Base-by-base conservation (phyloP, 1,139 yeast species). In the Kodamaea anthophila region DNA sequence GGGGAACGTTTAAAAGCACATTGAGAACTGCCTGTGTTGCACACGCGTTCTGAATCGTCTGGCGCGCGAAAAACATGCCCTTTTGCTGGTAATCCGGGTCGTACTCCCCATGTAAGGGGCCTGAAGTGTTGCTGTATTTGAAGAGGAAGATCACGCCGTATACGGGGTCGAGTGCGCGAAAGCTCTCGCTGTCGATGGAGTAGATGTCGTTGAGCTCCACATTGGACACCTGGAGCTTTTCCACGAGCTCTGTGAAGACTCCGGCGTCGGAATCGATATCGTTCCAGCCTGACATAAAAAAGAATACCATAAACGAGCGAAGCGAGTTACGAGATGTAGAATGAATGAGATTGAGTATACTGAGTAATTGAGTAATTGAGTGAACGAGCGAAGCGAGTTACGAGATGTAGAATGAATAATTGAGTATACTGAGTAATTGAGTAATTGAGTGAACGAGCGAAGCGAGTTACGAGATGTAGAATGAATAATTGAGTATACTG, bases 1-100 rank as follows among this genome's bases (percentile, higher is more conserved):
- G 60, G 2, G 53, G 50, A 22, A 49, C 48, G 34, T 66, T 64
- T 37, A 79, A 47, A 31, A 79, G 53, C 9, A 77, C 53, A 35
- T 78, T 75, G 34, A 79, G 55, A n/a, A 79, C 78, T 0, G 87
- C 87, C 44, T 75, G 84, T 1, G 87, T 79, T n/a, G 82, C 87
- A 52, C 87, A 79, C 2, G 87, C 85, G 46, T 79, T 77, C 42
- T 75, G 78, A 30, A 78, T 75, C 21, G 74, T 71, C 48, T 79
- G 87, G 33, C 67, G 68, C 5, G 85, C 85, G 47, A 79, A 79
- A 48, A 76, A 78, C 9, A 75, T 49, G 5, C 53, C 55, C 5
- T 58, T 46, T 1, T 51, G 47, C 28, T 55, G 60, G 38, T 62
- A 65, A 2, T 58, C 52, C 2, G 41, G 40, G 37, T 69, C 76